A percentile compares a stretch with the other conserved stretches of the same genome.
Conservation (phyloP, 805 yeast species). For the Clavispora phyllophila region DNA sequence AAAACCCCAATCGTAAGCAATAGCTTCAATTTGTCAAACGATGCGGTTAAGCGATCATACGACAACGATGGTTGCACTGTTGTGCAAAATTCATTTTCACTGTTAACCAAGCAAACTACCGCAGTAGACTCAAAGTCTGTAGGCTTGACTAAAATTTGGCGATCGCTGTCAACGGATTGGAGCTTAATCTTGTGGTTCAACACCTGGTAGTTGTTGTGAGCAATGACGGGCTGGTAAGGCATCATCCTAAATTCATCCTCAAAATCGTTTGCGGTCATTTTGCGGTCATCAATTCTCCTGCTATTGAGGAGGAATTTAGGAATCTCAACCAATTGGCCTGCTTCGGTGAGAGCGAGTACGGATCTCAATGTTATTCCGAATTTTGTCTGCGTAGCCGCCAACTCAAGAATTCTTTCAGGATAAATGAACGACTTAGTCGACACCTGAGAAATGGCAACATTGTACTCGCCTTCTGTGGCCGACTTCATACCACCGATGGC, state of each 20-base stretch:
- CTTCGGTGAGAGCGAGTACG: constrained; percentile 50
- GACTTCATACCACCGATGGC: neutral
- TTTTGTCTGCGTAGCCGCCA: constrained; percentile 54
- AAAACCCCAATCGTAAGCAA: constrained; percentile 54
- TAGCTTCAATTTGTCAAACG: constrained; percentile 65
- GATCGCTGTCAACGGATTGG: constrained; percentile 7
- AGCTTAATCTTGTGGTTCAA: constrained; percentile 36
- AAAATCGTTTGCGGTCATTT: constrained; percentile 47
- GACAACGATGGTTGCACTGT: constrained; percentile 75
- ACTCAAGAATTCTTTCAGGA: constrained; percentile 51
- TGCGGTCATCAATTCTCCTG: constrained; percentile 57
- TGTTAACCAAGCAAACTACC: constrained; percentile 57
- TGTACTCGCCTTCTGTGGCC: constrained; percentile 7
- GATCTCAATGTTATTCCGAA: constrained; percentile 68
- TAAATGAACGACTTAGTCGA: constrained; percentile 52
- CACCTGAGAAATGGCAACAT: constrained; percentile 41
- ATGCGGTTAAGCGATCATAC: constrained; percentile 66
- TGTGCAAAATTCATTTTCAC: constrained; percentile 68
- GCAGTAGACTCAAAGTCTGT: constrained; percentile 82
- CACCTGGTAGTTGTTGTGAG: constrained; percentile 22
- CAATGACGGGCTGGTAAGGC: constrained; percentile 64
- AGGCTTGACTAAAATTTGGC: constrained; percentile 24
- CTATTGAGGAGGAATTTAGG: constrained; percentile 70
- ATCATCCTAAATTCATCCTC: constrained; percentile 50
- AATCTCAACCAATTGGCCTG: constrained; percentile 60